These are phyloP conservation scores for Porphyrellus cyaneotinctus DNA, from an alignment of 768 basidiomycete species.

Conservation along the genomic window DNA sequence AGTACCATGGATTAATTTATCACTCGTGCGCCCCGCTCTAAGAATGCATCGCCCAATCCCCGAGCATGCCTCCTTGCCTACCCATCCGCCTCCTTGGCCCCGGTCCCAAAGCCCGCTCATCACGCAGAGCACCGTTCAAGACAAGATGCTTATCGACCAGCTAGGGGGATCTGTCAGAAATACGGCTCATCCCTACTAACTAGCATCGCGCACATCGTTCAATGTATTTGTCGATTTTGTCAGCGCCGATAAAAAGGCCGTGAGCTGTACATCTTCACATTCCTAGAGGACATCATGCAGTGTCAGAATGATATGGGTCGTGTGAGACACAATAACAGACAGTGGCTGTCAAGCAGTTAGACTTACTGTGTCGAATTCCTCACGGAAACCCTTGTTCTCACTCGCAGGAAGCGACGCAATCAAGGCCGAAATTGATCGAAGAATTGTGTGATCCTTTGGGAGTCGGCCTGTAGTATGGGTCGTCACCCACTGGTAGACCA, in stretches of 20 bases:
- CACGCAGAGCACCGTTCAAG: constrained; percentile 51
- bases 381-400: constrained; percentile 74
- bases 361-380: constrained; percentile 84
- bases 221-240: constrained; percentile 85
- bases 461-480: constrained; percentile 51
- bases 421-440: constrained; percentile 82
- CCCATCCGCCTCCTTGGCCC: constrained; percentile 49
- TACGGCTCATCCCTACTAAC: background rate
- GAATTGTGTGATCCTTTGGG: constrained; percentile 70
- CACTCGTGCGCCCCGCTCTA: constrained; percentile 10
- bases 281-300: constrained; percentile 50
- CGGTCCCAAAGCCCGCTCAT: constrained; percentile 44
- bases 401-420: constrained; percentile 86
- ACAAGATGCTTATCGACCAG: constrained; percentile 77
- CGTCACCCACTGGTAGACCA: background rate
- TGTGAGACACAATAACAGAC: background rate
- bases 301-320: background rate
- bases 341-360: background rate
- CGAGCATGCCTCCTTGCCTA: constrained; percentile 41
- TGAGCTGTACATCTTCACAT: constrained; percentile 93
- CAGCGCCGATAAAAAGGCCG: constrained; percentile 79
- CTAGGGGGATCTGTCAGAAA: constrained; percentile 30
- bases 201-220: constrained; percentile 69
- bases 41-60: constrained; percentile 57
- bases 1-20: background rate